Conservation (phyloP, 116 monocot genomes). For the Trichopus zeylanicus region DNA sequence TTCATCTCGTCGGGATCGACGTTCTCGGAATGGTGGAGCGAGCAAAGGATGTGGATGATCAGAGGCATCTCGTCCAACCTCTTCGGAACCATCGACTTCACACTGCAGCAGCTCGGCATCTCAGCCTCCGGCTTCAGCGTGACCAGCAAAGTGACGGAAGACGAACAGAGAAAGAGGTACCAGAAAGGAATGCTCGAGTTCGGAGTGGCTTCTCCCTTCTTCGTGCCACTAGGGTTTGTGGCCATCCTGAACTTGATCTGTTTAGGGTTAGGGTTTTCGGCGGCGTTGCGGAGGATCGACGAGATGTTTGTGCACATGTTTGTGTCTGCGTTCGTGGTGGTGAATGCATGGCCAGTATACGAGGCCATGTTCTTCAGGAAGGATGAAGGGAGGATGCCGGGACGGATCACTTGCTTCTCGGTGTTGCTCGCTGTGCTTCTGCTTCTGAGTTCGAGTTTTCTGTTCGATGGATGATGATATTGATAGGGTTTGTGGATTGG, state of each 20-base stretch:
- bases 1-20: conserved; percentile 33
- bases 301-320: conserved; percentile 51
- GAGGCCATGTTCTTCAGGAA: conserved; percentile 50
- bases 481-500: too few relatives aligned
- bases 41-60: conserved; percentile 79
- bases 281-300: conserved; percentile 2
- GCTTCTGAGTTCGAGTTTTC: too few relatives aligned
- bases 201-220: conserved; percentile 51
- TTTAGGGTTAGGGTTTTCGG: conserved; percentile 22
- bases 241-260: conserved; percentile 35
- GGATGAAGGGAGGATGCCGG: conserved; percentile 52
- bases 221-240: conserved; percentile 27
- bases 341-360: conserved; percentile 57
- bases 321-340: conserved; percentile 40
- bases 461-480: too few relatives aligned
- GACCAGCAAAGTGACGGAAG: conserved; percentile 54
- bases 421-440: too few relatives aligned
- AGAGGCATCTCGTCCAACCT: conserved; percentile 40
- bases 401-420: conserved; percentile 19
- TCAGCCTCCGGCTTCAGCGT: conserved; percentile 37
- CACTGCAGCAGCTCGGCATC: conserved; percentile 33
- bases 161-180: conserved; percentile 30
- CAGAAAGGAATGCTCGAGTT: conserved; percentile 38
- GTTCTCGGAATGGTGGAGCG: conserved; percentile 62
- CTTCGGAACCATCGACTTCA: conserved; percentile 39